phyloP scores from a whole-genome alignment of 148 eudicot genomes.

The Talinum fruticosum region DNA sequence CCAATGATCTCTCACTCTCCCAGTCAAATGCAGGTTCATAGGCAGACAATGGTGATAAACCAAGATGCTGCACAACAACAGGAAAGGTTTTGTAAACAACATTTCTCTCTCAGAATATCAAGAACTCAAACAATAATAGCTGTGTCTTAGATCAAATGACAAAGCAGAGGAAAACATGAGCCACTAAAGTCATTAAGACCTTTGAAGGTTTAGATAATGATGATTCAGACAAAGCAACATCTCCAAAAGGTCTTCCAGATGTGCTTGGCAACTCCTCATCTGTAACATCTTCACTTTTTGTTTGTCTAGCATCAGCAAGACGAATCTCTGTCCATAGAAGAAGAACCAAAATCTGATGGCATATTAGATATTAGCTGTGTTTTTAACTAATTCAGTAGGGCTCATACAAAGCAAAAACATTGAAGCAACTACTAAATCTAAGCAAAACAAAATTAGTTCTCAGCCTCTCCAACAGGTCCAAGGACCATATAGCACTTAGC shows the following conservation, averaged over 20 bases:
- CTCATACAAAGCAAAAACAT: neutral
- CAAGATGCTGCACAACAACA: constrained; percentile 69
- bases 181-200: constrained; percentile 25
- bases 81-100: constrained; percentile 1
- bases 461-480: neutral
- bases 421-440: neutral
- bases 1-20: constrained; percentile 90
- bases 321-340: constrained; percentile 62
- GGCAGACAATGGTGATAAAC: constrained; percentile 86
- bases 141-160: constrained; percentile 1
- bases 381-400: neutral
- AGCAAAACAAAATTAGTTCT: neutral
- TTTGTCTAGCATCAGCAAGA: constrained; percentile 77
- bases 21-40: constrained; percentile 99
- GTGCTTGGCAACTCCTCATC: constrained; percentile 88
- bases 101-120: neutral
- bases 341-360: constrained; percentile 7
- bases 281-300: constrained; percentile 57
- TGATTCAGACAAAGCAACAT: constrained; percentile 37
- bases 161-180: neutral
- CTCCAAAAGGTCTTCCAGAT: constrained; percentile 75
- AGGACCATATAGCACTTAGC: neutral
- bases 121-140: constrained; percentile 4
- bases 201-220: constrained; percentile 32
- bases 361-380: neutral